A percentile compares a stretch with the other conserved stretches of the same genome.
phyloP scores from a whole-genome alignment of 768 basidiomycete species.

The Xerocomellus intermedius region DNA sequence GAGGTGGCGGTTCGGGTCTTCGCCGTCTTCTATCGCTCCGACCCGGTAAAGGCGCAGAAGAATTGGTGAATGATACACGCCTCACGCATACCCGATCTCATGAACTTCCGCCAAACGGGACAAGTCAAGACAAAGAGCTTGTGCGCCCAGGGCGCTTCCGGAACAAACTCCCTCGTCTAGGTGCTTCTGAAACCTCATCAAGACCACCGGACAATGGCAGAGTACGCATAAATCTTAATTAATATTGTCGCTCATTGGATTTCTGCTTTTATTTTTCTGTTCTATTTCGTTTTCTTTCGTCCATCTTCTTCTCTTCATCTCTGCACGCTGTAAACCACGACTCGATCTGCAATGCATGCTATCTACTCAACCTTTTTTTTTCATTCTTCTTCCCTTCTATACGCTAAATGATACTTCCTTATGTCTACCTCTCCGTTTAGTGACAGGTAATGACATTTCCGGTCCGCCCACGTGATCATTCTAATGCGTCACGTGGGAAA shows the following conservation, averaged over 20 bases:
- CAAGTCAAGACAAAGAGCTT: conserved; percentile 20
- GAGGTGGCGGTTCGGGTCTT: conserved; percentile 31
- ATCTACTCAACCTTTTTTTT: conserved; percentile 10
- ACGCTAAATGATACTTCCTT: conserved; percentile 4
- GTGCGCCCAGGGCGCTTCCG: conserved; percentile 30
- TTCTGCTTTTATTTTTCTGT: background rate
- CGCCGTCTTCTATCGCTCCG: conserved; percentile 33
- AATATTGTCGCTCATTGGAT: conserved; percentile 22
- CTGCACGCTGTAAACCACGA: conserved; percentile 28
- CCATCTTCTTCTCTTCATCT: conserved; percentile 15
- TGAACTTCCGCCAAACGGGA: conserved; percentile 21
- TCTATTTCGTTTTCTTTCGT: background rate
- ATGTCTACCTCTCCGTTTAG: conserved; percentile 1
- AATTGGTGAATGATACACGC: conserved; percentile 23
- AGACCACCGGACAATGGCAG: conserved; percentile 34
- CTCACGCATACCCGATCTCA: conserved; percentile 28
- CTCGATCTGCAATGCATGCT: conserved; percentile 23
- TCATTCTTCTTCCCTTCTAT: conserved; percentile 2
- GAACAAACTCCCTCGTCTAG: conserved; percentile 27
- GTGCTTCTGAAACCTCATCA: conserved; percentile 26
- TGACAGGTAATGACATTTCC: conserved; percentile 2
- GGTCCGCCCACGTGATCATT: conserved; percentile 20
- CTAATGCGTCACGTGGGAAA: conserved; percentile 24
- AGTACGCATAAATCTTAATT: conserved; percentile 37
- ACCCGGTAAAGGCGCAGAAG: conserved; percentile 31